A percentile compares a stretch with the other conserved stretches of the same genome.
phyloP scores from a whole-genome alignment of 2,329 filamentous ascomycete species.

The Malbranchea zuffiana region DNA sequence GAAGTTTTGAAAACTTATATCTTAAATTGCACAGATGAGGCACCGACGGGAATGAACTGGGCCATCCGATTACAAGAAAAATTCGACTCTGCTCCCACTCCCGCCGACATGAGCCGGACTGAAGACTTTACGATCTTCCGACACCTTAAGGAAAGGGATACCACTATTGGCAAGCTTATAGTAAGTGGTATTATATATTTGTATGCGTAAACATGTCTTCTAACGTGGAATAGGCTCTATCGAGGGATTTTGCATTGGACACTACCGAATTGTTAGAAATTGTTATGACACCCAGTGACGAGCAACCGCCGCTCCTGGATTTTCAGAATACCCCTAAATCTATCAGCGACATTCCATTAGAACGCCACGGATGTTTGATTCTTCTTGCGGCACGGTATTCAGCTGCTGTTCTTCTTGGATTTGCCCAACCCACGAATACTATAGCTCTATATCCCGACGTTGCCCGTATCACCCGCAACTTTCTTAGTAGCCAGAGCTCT shows the following conservation, averaged over 20 bases:
- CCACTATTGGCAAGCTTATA: conserved; percentile 47
- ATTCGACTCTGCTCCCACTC: conserved; percentile 41
- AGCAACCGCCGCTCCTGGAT: conserved; percentile 34
- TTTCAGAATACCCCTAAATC: conserved; percentile 46
- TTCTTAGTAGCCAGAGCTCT: conserved; percentile 36
- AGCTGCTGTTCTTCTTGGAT: conserved; percentile 39
- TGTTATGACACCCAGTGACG: conserved; percentile 30
- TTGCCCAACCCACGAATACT: conserved; percentile 26
- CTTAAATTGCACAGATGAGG: conserved; percentile 28
- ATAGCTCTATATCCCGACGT: conserved; percentile 45
- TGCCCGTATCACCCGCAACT: conserved; percentile 41
- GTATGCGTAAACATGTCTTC: conserved; percentile 1
- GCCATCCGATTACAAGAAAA: conserved; percentile 46
- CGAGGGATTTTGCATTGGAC: conserved; percentile 43
- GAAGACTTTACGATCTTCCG: conserved; percentile 42
- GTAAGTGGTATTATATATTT: conserved; percentile 22
- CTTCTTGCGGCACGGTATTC: conserved; percentile 44
- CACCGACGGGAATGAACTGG: conserved; percentile 34
- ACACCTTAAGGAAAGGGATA: conserved; percentile 41
- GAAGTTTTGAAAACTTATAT: conserved; percentile 53
- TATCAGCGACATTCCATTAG: conserved; percentile 45
- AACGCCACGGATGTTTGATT: conserved; percentile 45
- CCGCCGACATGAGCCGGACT: conserved; percentile 36
- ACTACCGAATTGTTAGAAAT: conserved; percentile 40
- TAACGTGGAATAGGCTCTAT: conserved; percentile 34